A percentile compares a stretch with the other conserved stretches of the same genome.
Conservation (phyloP, 345 rosid species). For the Brassica nigra region DNA sequence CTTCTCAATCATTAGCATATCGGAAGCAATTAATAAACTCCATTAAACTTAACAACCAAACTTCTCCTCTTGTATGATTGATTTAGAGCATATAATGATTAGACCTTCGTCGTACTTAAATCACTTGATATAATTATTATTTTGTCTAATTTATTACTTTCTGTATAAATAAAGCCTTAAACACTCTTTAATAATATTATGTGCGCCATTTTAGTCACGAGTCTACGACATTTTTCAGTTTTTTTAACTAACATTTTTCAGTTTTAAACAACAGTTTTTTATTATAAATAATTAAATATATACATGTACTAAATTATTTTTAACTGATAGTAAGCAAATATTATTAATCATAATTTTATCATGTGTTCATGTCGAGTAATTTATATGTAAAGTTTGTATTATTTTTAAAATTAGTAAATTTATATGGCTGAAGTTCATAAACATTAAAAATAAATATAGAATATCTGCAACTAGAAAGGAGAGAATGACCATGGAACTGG, state of each 20-base stretch:
- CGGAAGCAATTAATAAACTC: constrained; percentile 37
- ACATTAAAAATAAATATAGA: not conserved
- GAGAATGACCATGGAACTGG: constrained; percentile 30
- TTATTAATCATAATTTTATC: not conserved
- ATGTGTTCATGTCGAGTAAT: not conserved
- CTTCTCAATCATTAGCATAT: constrained; percentile 38
- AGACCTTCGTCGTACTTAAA: constrained; percentile 13
- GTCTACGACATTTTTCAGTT: not conserved
- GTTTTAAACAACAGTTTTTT: not conserved
- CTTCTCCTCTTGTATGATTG: constrained; percentile 24
- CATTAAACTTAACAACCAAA: constrained; percentile 31
- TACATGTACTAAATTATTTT: not conserved
- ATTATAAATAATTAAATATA: not conserved
- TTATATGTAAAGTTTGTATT: not conserved
- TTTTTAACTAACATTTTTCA: not conserved
- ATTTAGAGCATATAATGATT: constrained; percentile 28
- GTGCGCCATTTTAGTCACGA: not conserved
- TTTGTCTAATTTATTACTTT: constrained; percentile 1
- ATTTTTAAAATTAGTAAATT: not conserved
- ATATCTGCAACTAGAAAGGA: constrained; percentile 31
- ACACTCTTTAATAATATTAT: not conserved
- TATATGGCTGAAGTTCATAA: not conserved
- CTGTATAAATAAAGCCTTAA: not conserved
- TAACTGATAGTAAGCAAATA: not conserved
- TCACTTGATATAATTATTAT: not conserved